phyloP scores from a whole-genome alignment of 148 eudicot genomes.

The Drosera capensis region DNA sequence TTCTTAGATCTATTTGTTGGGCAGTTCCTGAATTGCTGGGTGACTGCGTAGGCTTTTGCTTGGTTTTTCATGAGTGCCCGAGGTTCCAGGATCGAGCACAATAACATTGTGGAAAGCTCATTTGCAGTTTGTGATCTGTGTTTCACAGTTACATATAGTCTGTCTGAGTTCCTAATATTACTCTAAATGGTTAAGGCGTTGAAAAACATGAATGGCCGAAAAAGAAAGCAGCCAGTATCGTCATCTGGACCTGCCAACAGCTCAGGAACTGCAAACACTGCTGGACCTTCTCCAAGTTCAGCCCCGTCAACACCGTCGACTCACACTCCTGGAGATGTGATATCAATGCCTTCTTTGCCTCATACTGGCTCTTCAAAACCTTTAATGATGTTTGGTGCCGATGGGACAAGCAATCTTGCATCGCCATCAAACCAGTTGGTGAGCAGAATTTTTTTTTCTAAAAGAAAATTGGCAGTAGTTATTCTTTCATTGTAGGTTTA shows the following conservation, averaged over 20 bases:
- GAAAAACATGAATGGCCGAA: slow-evolving; percentile 75
- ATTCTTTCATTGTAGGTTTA: slow-evolving; percentile 10
- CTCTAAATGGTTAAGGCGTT: slow-evolving; percentile 36
- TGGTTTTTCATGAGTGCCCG: too few species aligned
- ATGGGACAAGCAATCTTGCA: slow-evolving; percentile 43
- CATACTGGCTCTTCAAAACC: slow-evolving; percentile 53
- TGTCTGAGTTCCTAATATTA: slow-evolving; percentile 15
- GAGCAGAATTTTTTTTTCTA: slow-evolving; percentile 9
- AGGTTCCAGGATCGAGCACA: too few species aligned
- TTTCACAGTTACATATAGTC: neutral
- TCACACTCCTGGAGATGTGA: slow-evolving; percentile 85
- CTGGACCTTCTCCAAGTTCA: slow-evolving; percentile 92
- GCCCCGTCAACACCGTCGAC: slow-evolving; percentile 97
- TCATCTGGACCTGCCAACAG: slow-evolving; percentile 97
- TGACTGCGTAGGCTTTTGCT: too few species aligned
- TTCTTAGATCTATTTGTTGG: too few species aligned
- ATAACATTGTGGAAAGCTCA: neutral
- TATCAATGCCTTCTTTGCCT: slow-evolving; percentile 69
- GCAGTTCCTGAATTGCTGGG: too few species aligned
- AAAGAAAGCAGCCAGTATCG: slow-evolving; percentile 82
- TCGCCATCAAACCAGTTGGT: slow-evolving; percentile 80
- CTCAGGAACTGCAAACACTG: slow-evolving; percentile 93
- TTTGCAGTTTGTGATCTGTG: neutral
- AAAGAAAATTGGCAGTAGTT: neutral
- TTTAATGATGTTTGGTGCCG: slow-evolving; percentile 54